These are phyloP conservation scores for Heliamphora pulchella DNA, from an alignment of 179 eudicot species.

Conservation along the genomic window DNA sequence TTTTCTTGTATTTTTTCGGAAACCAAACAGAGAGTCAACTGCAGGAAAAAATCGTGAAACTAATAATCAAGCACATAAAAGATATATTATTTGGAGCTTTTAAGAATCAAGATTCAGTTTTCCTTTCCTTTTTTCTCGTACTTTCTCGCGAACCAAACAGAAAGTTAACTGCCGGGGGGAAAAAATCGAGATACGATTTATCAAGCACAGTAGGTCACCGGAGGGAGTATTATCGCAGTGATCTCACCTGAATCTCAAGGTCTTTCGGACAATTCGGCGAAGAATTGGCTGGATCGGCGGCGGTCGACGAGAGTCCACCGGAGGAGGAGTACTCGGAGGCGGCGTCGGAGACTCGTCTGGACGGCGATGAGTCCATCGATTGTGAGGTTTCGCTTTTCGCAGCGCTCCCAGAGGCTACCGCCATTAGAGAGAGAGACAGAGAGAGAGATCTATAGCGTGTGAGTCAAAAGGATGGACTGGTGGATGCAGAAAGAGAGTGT, in stretches of 20 bases:
- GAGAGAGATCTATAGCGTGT: not conserved
- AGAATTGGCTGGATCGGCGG: constrained; percentile 16
- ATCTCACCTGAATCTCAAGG: constrained; percentile 31
- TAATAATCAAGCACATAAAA: not conserved
- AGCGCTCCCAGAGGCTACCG: constrained; percentile 32
- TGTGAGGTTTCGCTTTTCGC: constrained; percentile 30
- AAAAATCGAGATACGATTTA: not conserved
- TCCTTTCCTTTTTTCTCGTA: not conserved
- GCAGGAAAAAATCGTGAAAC: not conserved
- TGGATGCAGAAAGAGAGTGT: not conserved
- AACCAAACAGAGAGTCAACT: not conserved
- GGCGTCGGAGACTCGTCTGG: constrained; percentile 24
- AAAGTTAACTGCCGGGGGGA: not conserved
- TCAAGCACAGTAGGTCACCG: not conserved
- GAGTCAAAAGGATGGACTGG: constrained; percentile 3
- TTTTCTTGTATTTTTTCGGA: not conserved
- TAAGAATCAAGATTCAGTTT: not conserved
- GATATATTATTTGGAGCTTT: not conserved
- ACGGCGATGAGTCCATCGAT: constrained; percentile 33
- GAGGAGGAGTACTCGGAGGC: constrained; percentile 21
- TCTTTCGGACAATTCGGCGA: constrained; percentile 26
- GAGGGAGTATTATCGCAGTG: not conserved
- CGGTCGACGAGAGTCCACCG: constrained; percentile 7
- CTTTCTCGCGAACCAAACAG: constrained; percentile 3
- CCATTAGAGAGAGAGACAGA: constrained; percentile 23